Percentiles rank a stretch among this genome's conserved stretches.
Conservation (phyloP, 768 basidiomycete genomes). For the Inosperma sp. region DNA sequence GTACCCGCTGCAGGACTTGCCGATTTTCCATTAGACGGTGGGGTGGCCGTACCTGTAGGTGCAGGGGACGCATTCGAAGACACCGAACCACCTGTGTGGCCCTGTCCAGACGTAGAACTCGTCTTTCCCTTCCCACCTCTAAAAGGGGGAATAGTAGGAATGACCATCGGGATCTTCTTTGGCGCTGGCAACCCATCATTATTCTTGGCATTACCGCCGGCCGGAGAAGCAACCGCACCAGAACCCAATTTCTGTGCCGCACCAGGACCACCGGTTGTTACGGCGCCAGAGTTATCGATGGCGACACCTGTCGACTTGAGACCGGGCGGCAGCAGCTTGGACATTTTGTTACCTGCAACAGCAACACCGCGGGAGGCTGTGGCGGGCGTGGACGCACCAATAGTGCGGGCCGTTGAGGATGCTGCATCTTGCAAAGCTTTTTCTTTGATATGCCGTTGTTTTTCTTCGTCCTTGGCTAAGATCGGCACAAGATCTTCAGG, state of each 20-base stretch:
- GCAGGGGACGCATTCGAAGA: conserved; percentile 9
- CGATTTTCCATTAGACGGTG: conserved; percentile 15
- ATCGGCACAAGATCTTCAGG: conserved; percentile 92
- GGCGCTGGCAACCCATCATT: conserved; percentile 25
- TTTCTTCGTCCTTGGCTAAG: conserved; percentile 89
- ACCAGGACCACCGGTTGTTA: conserved; percentile 15
- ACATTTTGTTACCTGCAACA: conserved; percentile 35
- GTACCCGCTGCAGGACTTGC: conserved; percentile 17
- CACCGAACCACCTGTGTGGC: conserved; percentile 25
- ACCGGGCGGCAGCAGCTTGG: conserved; percentile 20
- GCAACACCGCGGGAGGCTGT: conserved; percentile 43
- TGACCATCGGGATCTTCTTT: conserved; percentile 69
- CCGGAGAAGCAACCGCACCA: conserved; percentile 11
- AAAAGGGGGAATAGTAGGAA: conserved; percentile 90
- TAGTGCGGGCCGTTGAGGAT: conserved; percentile 63
- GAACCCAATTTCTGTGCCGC: conserved; percentile 14
- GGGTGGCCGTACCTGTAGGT: conserved; percentile 13
- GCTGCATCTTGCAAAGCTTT: conserved; percentile 67
- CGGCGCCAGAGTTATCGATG: conserved; percentile 10
- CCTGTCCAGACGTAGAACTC: conserved; percentile 30
- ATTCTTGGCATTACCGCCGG: conserved; percentile 4
- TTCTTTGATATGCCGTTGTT: conserved; percentile 77
- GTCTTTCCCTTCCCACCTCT: conserved; percentile 52
- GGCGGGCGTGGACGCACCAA: conserved; percentile 55
- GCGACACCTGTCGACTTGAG: conserved; percentile 21